These are phyloP conservation scores for Flaveria sonorensis DNA, from an alignment of 129 eudicot species.

Conservation along the genomic window DNA sequence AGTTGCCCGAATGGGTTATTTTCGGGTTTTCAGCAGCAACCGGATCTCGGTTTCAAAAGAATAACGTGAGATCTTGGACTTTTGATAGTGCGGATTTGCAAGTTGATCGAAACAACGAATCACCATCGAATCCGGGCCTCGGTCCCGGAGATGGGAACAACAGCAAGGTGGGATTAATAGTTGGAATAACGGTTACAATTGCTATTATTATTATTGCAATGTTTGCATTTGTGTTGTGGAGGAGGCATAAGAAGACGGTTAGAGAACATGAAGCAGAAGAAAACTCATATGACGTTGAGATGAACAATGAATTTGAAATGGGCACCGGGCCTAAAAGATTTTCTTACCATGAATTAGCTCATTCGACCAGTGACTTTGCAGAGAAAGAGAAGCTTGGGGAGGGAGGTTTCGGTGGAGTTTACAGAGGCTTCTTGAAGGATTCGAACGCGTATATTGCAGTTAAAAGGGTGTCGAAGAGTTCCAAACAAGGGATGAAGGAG, in stretches of 20 bases:
- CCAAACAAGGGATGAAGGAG: slow-evolving; percentile 11
- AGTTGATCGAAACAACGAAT: neutral
- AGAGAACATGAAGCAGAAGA: neutral
- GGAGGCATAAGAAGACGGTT: neutral
- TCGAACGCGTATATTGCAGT: neutral
- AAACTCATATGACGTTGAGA: neutral
- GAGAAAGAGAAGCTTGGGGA: slow-evolving; percentile 4
- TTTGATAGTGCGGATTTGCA: neutral
- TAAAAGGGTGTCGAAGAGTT: neutral
- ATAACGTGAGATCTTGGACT: slow-evolving; percentile 3
- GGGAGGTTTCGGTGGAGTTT: neutral
- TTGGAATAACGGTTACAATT: neutral
- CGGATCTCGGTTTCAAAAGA: neutral
- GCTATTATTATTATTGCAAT: neutral
- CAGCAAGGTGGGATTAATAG: neutral
- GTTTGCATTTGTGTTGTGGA: neutral
- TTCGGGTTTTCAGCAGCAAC: slow-evolving; percentile 16
- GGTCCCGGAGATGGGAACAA: neutral
- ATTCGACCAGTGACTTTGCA: neutral
- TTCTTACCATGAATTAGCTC: slow-evolving; percentile 1
- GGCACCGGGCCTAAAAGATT: slow-evolving; percentile 2
- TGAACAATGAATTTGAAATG: slow-evolving; percentile 6
- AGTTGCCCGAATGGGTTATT: slow-evolving; percentile 12
- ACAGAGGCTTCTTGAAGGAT: neutral
- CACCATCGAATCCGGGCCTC: neutral